Evolutionary conservation across 148 eudicot genomes (phyloP).

Genomic region (Chenopodium album): DNA sequence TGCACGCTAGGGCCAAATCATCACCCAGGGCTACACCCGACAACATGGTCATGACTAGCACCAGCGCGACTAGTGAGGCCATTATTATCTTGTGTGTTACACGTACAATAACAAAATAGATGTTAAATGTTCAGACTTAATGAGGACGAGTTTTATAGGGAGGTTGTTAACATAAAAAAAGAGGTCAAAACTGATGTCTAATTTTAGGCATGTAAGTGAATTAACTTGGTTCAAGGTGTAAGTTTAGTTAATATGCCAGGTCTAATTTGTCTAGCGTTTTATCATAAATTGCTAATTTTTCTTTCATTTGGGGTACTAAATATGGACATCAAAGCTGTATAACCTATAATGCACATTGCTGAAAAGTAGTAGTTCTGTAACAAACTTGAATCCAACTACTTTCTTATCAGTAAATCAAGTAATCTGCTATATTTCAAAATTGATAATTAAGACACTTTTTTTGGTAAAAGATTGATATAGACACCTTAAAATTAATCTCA

Average conservation of each 20-base stretch:
- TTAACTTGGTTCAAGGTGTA: slow-evolving; percentile 15
- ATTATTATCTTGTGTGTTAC: background rate
- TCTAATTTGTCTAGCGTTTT: background rate
- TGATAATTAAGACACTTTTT: background rate
- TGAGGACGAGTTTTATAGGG: slow-evolving; percentile 16
- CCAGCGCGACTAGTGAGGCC: background rate
- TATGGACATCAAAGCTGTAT: too few relatives aligned
- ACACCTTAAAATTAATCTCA: background rate
- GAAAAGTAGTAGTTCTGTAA: too few relatives aligned
- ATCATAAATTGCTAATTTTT: too few relatives aligned
- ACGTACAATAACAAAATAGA: too few relatives aligned
- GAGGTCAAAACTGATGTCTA: slow-evolving; percentile 22
- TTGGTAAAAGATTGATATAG: too few relatives aligned
- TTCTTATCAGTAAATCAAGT: too few relatives aligned
- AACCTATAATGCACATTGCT: too few relatives aligned
- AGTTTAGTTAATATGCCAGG: background rate
- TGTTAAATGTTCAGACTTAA: background rate
- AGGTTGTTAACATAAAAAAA: background rate
- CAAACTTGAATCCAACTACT: too few relatives aligned
- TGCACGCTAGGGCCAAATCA: slow-evolving; percentile 15
- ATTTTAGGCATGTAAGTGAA: slow-evolving; percentile 25
- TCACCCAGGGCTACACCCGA: slow-evolving; percentile 22
- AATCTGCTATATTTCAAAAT: too few relatives aligned
- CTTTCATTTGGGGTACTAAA: too few relatives aligned
- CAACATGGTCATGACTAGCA: slow-evolving; percentile 13